Evolutionary conservation across 345 rosid species (phyloP).

Genomic region (Pseudoturritis turrita): DNA sequence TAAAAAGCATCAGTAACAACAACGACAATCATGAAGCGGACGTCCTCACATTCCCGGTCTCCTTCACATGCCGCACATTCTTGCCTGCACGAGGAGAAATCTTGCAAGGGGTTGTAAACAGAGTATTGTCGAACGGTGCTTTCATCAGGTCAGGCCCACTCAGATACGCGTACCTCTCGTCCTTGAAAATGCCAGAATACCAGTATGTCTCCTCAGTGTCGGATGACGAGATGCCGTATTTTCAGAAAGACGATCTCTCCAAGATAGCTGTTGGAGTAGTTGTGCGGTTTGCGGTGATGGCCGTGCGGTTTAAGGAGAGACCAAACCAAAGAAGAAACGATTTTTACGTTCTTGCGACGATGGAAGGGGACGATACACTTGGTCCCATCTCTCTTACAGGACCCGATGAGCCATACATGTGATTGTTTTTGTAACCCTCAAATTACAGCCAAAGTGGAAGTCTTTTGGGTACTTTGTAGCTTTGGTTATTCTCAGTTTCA

Average conservation of each 20-base stretch:
- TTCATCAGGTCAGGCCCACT: conserved; percentile 23
- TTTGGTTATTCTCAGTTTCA: not conserved
- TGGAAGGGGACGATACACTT: conserved; percentile 17
- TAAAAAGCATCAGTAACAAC: conserved; percentile 21
- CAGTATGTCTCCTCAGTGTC: not conserved
- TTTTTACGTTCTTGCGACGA: conserved; percentile 17
- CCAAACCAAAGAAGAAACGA: conserved; percentile 11
- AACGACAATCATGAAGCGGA: not conserved
- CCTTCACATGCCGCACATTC: conserved; percentile 35
- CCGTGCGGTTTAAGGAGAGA: conserved; percentile 16
- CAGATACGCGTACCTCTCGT: conserved; percentile 19
- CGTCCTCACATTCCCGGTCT: conserved; percentile 8
- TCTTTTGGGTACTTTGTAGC: not conserved
- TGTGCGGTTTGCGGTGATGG: conserved; percentile 21
- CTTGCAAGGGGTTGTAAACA: conserved; percentile 24
- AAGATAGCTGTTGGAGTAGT: conserved; percentile 28
- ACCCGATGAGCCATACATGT: conserved; percentile 23
- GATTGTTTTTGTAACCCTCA: not conserved
- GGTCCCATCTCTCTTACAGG: conserved; percentile 35
- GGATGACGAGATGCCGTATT: not conserved
- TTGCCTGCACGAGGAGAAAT: conserved; percentile 24
- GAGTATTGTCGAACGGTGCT: not conserved
- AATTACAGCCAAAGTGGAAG: not conserved
- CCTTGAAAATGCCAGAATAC: conserved; percentile 24
- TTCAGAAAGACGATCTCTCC: conserved; percentile 23